Evolutionary conservation across 2,329 filamentous ascomycete genomes (phyloP).

Genomic region (Pezicula radicicola): DNA sequence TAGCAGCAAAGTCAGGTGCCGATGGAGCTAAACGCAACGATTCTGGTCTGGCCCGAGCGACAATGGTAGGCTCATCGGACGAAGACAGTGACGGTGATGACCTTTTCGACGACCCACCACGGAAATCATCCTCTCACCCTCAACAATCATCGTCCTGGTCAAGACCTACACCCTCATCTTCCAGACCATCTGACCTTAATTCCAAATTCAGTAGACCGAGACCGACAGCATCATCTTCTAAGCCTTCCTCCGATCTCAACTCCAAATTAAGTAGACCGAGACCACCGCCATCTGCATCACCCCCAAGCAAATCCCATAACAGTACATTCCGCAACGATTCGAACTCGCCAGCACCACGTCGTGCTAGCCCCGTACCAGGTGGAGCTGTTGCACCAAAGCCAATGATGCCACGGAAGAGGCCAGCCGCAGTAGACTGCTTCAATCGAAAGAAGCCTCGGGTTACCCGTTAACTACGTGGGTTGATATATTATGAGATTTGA

Average conservation of each 20-base stretch:
- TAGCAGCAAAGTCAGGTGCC: conserved; percentile 17
- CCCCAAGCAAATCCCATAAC: neutral
- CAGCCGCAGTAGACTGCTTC: conserved; percentile 21
- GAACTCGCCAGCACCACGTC: neutral
- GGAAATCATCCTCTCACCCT: neutral
- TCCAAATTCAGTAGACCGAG: conserved; percentile 7
- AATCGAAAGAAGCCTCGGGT: conserved; percentile 18
- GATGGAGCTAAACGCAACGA: neutral
- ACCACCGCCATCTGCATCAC: conserved; percentile 1
- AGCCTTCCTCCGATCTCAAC: too few species aligned
- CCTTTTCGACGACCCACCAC: conserved; percentile 18
- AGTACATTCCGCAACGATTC: neutral
- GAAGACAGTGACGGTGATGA: conserved; percentile 19
- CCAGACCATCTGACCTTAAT: too few species aligned
- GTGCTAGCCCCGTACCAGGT: conserved; percentile 2
- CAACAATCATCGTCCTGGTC: neutral
- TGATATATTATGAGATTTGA: too few species aligned
- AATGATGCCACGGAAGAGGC: conserved; percentile 16
- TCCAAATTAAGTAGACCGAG: conserved; percentile 7
- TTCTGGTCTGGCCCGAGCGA: conserved; percentile 6
- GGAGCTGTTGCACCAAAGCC: conserved; percentile 11
- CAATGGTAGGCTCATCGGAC: conserved; percentile 19
- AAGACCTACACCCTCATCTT: too few species aligned
- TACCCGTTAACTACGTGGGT: too few species aligned
- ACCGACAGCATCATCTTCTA: neutral